Base-by-base conservation (phyloP, 2,329 filamentous ascomycete genomes). In the Ophiostoma piceae region DNA sequence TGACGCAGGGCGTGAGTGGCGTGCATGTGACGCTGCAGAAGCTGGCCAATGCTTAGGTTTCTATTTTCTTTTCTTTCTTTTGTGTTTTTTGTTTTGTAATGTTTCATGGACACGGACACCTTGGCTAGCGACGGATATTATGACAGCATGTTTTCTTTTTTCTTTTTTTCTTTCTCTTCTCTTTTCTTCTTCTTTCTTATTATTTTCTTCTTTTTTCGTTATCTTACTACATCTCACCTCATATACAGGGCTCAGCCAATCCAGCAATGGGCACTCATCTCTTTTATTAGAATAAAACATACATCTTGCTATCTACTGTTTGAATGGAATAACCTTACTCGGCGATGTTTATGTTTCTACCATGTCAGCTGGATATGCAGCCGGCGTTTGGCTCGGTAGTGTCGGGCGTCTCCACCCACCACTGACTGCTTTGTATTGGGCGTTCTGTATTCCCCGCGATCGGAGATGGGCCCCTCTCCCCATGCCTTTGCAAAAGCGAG, bases 1-100 rank as follows among this genome's bases (percentile, higher is more conserved):
- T 97, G 76, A 94, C 92, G 0, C 94, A 97, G 78, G 94, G 94
- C 74, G 92, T 96, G 62, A 96, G 92, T 78, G 94, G 94, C 68
- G 74, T 75, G 65, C 73, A 75, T 16, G 72, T 73, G 14, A 69
- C 70, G 5, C 66, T 74, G 32, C 71, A 73, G 62, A 70, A 68
- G 66, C 70, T 74, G 43, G 72, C 71, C 2, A 67, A 62, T 5
- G 35, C 70, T 3, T 41, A 69, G 32, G 67, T 57, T 51, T 51
- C 9, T n/a, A n/a, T n/a, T 54, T 39, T 64, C 35, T 12, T 51
- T 57, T 51, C 37, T 39, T 11, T 2, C 57, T 26, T 32, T 65
- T 37, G 51, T 62, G 29, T 57, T 11, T 66, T 37, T 62, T 3
- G 66, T 68, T 67, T 64, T 66, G 32, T 22, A 9, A 22, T 39